phyloP scores from a whole-genome alignment of 2,329 filamentous ascomycete genomes.

The Daldinia sp. region DNA sequence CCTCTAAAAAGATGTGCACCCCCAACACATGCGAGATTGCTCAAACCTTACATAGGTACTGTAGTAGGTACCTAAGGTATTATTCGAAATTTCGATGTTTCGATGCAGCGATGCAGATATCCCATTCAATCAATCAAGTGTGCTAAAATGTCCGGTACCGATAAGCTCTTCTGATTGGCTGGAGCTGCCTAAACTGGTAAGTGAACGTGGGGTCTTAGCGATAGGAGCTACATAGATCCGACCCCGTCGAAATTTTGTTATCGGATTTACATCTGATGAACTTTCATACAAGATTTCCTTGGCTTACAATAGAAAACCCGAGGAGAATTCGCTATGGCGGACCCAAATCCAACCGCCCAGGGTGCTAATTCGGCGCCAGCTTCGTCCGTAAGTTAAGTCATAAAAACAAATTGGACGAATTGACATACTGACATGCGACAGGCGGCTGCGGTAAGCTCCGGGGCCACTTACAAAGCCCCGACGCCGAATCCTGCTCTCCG shows the following conservation, averaged over 20 bases:
- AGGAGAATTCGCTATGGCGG: slow-evolving; percentile 40
- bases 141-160: background rate
- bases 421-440: slow-evolving; percentile 12
- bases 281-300: background rate
- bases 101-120: slow-evolving; percentile 2
- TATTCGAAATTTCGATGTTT: background rate
- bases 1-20: background rate
- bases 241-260: slow-evolving; percentile 40
- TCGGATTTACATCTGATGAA: slow-evolving; percentile 19
- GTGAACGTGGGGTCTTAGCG: slow-evolving; percentile 25
- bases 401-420: background rate
- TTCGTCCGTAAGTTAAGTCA: slow-evolving; percentile 26
- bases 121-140: background rate
- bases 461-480: slow-evolving; percentile 56
- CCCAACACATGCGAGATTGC: background rate
- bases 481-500: slow-evolving; percentile 78
- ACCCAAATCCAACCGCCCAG: slow-evolving; percentile 38
- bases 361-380: slow-evolving; percentile 29
- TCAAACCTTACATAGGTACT: background rate
- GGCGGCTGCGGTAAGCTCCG: slow-evolving; percentile 47
- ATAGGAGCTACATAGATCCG: slow-evolving; percentile 43
- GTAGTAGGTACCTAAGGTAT: no score
- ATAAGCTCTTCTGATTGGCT: slow-evolving; percentile 26
- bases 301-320: background rate
- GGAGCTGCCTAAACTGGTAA: slow-evolving; percentile 25